Evolutionary conservation across 1,139 yeast species (phyloP).

Genomic region (Suhomyces terraborum): DNA sequence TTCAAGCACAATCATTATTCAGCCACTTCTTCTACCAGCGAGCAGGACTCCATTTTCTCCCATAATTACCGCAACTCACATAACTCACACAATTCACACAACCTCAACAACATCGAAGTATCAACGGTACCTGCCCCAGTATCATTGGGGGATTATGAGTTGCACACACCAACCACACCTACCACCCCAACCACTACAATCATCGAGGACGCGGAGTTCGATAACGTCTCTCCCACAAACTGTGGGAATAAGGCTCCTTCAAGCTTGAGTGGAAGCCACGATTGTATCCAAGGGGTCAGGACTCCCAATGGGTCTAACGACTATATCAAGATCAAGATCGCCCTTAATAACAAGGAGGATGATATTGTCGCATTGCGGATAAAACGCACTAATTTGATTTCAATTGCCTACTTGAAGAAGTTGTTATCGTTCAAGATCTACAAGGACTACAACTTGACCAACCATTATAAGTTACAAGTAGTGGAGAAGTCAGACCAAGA

Average conservation of each 20-base stretch:
- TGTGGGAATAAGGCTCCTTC: slow-evolving; percentile 1
- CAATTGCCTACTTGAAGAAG: slow-evolving; percentile 35
- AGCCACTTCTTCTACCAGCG: slow-evolving; percentile 16
- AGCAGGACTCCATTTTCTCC: slow-evolving; percentile 22
- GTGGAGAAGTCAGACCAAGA: slow-evolving; percentile 14
- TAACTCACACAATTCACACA: too few relatives aligned
- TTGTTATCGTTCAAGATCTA: slow-evolving; percentile 37
- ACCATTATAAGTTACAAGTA: slow-evolving; percentile 32
- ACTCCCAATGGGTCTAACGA: slow-evolving; percentile 17
- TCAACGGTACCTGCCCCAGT: background rate
- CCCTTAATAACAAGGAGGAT: slow-evolving; percentile 33
- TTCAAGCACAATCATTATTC: slow-evolving; percentile 11
- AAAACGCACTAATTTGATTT: slow-evolving; percentile 28
- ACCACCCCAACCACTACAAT: slow-evolving; percentile 28
- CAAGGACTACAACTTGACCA: slow-evolving; percentile 33
- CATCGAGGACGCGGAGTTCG: slow-evolving; percentile 18
- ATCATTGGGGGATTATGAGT: slow-evolving; percentile 7
- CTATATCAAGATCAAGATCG: slow-evolving; percentile 35
- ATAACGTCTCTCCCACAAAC: slow-evolving; percentile 6
- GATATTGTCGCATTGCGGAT: slow-evolving; percentile 38
- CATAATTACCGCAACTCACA: background rate
- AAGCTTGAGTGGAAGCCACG: slow-evolving; percentile 1
- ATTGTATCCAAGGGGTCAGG: slow-evolving; percentile 1
- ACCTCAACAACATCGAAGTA: slow-evolving; percentile 3
- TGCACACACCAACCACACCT: slow-evolving; percentile 18